Base-by-base conservation (phyloP, 257 asterid genomes). In the Rauvolfia tetraphylla region DNA sequence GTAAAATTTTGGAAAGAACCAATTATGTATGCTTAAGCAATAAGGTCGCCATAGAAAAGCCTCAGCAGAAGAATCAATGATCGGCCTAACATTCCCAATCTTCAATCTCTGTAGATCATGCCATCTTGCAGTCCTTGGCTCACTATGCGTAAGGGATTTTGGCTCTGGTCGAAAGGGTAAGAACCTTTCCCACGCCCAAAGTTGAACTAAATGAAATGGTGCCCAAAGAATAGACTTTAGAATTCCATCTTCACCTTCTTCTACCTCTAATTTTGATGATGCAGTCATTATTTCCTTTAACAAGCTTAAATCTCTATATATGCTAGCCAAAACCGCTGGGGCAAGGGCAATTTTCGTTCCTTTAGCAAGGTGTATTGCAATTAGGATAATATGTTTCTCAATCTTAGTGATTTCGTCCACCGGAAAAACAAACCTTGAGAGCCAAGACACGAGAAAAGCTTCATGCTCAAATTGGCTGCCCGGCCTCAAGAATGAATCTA, bases 171-270 rank as follows among this genome's bases (percentile, higher is more conserved):
- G 79, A 53, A 88, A 65, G 22, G 76, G 20, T 9, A 72, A 7
- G 25, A 84, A 56, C 71, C 91, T 83, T 70, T 88, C 91, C 89
- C 89, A 88, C 20, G 77, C 85, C 89, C 88, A 88, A 59, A 84
- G 78, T 80, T 88, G 87, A 70, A 88, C 82, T 3, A 85, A 46
- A 8, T 74, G 69, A 53, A 85, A 42, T 9, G 88, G 87, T 5
- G 83, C 78, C 81, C 83, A 82, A 56, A 85, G 78, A 11, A 70
- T 48, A 11, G 2, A 46, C 2, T 3, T 2, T 46, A 46, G 17
- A 46, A 10, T 10, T 13, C 13, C 10, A 0, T 11, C 53, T 46
- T 46, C 17, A 46, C 2, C 17, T 46, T 46, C 53, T 9, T 10
- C 17, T 1, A 2, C 13, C 1, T 10, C 53, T 9, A 46, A 11